Conservation (phyloP, 2,329 filamentous ascomycete species). For the Colletotrichum zoysiae region DNA sequence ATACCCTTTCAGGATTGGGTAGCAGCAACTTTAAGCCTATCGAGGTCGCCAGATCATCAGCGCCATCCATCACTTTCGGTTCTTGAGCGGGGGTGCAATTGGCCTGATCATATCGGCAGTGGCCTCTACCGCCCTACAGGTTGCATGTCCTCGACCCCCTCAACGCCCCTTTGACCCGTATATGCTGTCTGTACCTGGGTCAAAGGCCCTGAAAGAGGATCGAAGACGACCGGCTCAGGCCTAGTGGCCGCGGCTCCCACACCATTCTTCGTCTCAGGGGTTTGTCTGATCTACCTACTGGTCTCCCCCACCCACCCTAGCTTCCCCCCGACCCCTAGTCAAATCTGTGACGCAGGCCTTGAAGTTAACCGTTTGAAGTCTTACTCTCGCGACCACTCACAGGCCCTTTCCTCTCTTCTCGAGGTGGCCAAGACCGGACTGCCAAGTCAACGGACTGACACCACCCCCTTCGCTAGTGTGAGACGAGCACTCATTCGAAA, state of each 20-base stretch:
- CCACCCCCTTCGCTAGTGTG: neutral
- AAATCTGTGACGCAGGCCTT: constrained; percentile 31
- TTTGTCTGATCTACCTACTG: constrained; percentile 42
- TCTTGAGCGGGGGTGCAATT: constrained; percentile 5
- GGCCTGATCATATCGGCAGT: constrained; percentile 23
- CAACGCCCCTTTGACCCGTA: neutral
- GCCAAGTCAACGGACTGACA: constrained; percentile 25
- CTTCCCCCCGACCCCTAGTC: constrained; percentile 21
- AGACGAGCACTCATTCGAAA: neutral
- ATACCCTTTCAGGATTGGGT: constrained; percentile 6
- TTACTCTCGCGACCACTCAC: constrained; percentile 24
- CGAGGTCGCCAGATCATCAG: constrained; percentile 22
- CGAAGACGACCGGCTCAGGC: constrained; percentile 13
- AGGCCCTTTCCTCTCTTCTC: constrained; percentile 9
- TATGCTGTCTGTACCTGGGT: neutral
- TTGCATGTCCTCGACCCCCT: constrained; percentile 6
- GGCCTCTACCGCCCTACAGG: constrained; percentile 23
- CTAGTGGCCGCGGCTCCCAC: constrained; percentile 11
- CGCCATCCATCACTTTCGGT: constrained; percentile 13
- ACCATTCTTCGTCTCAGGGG: constrained; percentile 38
- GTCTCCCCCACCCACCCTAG: constrained; percentile 7
- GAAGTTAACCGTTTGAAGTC: constrained; percentile 35
- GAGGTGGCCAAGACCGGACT: constrained; percentile 27
- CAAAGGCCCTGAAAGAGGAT: neutral
- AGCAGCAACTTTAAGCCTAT: constrained; percentile 15